A percentile compares a stretch with the other conserved stretches of the same genome.
phyloP scores from a whole-genome alignment of 2,329 filamentous ascomycete genomes.

The Cadophora gregata region DNA sequence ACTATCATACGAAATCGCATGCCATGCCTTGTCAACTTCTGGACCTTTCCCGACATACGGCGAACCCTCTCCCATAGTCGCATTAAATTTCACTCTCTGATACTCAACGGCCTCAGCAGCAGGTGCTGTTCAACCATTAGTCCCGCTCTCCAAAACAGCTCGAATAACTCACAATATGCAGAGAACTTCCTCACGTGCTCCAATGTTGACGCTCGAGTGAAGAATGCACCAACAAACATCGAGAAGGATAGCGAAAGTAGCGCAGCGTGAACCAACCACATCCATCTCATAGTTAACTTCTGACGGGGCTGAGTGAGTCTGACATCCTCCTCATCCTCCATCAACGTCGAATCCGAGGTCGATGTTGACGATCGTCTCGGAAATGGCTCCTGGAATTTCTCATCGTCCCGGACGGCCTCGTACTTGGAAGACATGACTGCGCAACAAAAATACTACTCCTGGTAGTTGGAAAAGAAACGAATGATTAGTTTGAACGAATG shows the following conservation, averaged over 20 bases:
- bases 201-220: slow-evolving; percentile 39
- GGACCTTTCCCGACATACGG: slow-evolving; percentile 61
- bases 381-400: slow-evolving; percentile 37
- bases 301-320: slow-evolving; percentile 14
- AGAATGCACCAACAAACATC: slow-evolving; percentile 39
- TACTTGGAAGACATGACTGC: slow-evolving; percentile 40
- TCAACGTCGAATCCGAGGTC: slow-evolving; percentile 36
- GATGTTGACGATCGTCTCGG: slow-evolving; percentile 33
- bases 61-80: slow-evolving; percentile 50
- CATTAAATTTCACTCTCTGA: slow-evolving; percentile 56
- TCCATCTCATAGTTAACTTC: slow-evolving; percentile 34
- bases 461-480: slow-evolving; percentile 32
- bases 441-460: slow-evolving; percentile 34
- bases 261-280: slow-evolving; percentile 40
- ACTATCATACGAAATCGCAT: slow-evolving; percentile 56
- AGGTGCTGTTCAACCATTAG: slow-evolving; percentile 49
- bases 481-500: slow-evolving; percentile 30
- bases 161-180: slow-evolving; percentile 50
- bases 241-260: slow-evolving; percentile 39
- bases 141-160: neutral
- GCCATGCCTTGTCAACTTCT: slow-evolving; percentile 63
- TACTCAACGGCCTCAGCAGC: slow-evolving; percentile 55
- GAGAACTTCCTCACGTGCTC: slow-evolving; percentile 49
- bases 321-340: slow-evolving; percentile 38
- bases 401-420: slow-evolving; percentile 35